Conservation (phyloP, 768 basidiomycete genomes). For the Boletus vinaceobasis region DNA sequence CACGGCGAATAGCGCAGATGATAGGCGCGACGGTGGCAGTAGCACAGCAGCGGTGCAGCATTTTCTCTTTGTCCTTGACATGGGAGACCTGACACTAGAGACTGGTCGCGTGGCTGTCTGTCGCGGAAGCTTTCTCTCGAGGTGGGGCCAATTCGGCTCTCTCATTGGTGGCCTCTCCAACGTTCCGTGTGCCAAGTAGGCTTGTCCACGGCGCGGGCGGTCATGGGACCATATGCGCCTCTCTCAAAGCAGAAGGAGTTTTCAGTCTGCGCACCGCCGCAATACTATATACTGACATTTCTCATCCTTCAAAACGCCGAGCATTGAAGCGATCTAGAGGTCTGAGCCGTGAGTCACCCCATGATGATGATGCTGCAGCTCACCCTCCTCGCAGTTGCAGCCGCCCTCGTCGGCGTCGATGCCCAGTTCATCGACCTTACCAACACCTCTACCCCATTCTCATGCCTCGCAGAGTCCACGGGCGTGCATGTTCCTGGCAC, state of each 20-base stretch:
- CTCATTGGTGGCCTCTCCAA: not conserved
- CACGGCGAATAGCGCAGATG: no score
- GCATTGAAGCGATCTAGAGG: no score
- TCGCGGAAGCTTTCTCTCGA: not conserved
- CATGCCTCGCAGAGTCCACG: slow-evolving; percentile 27
- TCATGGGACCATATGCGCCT: not conserved
- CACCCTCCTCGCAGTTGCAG: not conserved
- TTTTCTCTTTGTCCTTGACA: no score
- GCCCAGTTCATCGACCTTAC: slow-evolving; percentile 20
- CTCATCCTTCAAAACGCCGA: not conserved
- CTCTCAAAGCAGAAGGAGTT: no score
- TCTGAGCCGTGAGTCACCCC: not conserved
- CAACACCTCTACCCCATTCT: slow-evolving; percentile 9
- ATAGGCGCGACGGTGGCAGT: no score
- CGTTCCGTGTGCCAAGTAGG: not conserved
- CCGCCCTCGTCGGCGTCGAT: slow-evolving; percentile 6
- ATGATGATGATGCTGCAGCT: slow-evolving; percentile 7
- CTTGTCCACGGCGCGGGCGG: not conserved
- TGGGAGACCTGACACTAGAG: no score
- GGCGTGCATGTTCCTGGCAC: slow-evolving; percentile 28
- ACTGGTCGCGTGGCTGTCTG: not conserved
- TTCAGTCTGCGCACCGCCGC: no score
- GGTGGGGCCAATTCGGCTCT: not conserved
- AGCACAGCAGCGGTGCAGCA: no score
- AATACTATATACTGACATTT: no score